Evolutionary conservation across 75 land plant species (phyloP).

Genomic region (Selaginella moellendorffii): DNA sequence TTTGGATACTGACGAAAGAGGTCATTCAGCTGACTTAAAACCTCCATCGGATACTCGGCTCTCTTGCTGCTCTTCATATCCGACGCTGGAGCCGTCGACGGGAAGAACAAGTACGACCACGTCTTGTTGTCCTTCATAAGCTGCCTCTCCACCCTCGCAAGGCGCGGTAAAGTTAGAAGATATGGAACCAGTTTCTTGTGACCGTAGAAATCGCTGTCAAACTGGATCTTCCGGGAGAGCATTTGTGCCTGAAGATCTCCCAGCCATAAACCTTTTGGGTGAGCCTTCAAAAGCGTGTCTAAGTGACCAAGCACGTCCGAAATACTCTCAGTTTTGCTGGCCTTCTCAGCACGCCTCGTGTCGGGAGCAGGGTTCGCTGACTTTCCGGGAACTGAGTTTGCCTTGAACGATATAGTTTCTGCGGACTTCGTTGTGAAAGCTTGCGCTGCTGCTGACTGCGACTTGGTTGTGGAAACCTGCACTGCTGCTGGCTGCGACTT

Average conservation of each 20-base stretch:
- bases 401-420: not conserved
- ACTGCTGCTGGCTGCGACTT: no score
- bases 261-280: slow-evolving; percentile 1
- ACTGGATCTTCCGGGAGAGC: not conserved
- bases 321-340: not conserved
- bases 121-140: slow-evolving; percentile 10
- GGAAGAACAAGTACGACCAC: slow-evolving; percentile 3
- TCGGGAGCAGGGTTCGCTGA: not conserved
- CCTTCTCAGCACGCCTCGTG: no score
- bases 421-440: not conserved
- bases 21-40: not conserved
- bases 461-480: no score
- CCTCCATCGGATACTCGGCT: not conserved
- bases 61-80: not conserved
- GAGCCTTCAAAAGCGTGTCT: not conserved
- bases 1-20: not conserved
- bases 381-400: not conserved
- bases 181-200: slow-evolving; percentile 5
- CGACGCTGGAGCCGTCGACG: not conserved
- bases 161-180: not conserved
- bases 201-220: slow-evolving; percentile 7
- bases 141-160: not conserved
- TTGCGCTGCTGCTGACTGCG: not conserved
- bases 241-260: not conserved
- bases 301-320: not conserved